Conservation (phyloP, 2,329 filamentous ascomycete species). For the Arthrinium puccinioides region DNA sequence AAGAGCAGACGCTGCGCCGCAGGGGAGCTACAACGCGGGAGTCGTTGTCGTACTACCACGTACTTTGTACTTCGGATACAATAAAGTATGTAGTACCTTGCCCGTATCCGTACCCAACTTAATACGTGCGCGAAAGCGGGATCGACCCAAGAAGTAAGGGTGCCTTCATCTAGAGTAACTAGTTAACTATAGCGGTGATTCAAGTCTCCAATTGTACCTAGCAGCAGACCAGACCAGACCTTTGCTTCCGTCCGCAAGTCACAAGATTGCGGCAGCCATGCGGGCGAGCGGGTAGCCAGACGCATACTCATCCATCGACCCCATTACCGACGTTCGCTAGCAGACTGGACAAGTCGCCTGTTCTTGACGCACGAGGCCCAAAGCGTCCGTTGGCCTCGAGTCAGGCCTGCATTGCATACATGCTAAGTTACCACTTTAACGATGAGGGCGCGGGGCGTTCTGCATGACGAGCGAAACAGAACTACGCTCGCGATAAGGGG, state of each 20-base stretch:
- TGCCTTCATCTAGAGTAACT: no score
- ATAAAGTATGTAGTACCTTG: no score
- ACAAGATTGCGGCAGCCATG: conserved; percentile 2
- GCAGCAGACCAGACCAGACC: conserved; percentile 1
- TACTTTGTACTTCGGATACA: no score
- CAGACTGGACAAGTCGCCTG: neutral
- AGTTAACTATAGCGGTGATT: no score
- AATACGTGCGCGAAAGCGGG: no score
- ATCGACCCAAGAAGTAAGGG: no score
- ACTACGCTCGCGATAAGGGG: conserved; percentile 8
- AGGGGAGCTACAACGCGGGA: no score
- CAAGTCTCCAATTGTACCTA: no score
- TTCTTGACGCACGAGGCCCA: conserved; percentile 4
- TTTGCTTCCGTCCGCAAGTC: conserved; percentile 2
- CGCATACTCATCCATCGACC: neutral
- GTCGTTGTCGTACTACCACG: no score
- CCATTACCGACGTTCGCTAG: neutral
- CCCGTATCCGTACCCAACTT: no score
- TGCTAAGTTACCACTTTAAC: neutral
- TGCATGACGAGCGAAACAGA: conserved; percentile 22
- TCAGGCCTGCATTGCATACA: conserved; percentile 1
- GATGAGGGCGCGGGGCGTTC: conserved; percentile 9
- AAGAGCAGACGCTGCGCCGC: no score
- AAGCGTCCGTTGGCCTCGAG: conserved; percentile 2
- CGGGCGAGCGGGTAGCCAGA: conserved; percentile 1